These are phyloP conservation scores for Chaetomium olivaceum DNA, from an alignment of 2,329 filamentous ascomycete species.

Conservation along the genomic window DNA sequence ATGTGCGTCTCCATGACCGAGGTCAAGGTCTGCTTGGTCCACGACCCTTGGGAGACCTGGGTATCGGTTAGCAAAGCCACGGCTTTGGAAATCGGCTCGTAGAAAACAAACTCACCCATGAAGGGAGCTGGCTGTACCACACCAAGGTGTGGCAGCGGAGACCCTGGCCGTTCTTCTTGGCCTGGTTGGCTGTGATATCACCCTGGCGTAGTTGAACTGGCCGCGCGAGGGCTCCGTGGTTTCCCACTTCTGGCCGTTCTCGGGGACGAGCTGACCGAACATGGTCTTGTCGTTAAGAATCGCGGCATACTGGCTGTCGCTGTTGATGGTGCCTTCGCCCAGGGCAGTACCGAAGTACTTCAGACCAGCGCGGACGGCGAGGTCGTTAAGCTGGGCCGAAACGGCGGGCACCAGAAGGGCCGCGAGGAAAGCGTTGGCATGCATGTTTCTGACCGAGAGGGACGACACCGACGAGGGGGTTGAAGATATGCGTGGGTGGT, in stretches of 20 bases:
- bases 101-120: constrained; percentile 46
- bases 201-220: constrained; percentile 38
- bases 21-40: constrained; percentile 60
- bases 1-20: constrained; percentile 59
- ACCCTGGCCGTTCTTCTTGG: constrained; percentile 50
- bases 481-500: background rate
- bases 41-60: constrained; percentile 43
- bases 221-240: constrained; percentile 56
- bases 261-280: constrained; percentile 66
- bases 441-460: constrained; percentile 25
- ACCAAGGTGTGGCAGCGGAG: constrained; percentile 64
- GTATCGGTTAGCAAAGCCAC: background rate
- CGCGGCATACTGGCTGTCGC: constrained; percentile 52
- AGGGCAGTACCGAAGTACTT: constrained; percentile 66
- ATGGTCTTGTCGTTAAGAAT: constrained; percentile 57
- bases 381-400: constrained; percentile 48
- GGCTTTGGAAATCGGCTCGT: background rate
- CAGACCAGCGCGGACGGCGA: constrained; percentile 57
- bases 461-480: constrained; percentile 2
- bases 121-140: constrained; percentile 55
- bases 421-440: constrained; percentile 27
- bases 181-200: constrained; percentile 53
- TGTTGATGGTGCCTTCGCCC: constrained; percentile 57
- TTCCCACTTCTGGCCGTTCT: constrained; percentile 66
- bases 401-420: constrained; percentile 32